A percentile compares a stretch with the other conserved stretches of the same genome.
Conservation (phyloP, 352 stramenopile genomes). For the Pythium dissotocum region DNA sequence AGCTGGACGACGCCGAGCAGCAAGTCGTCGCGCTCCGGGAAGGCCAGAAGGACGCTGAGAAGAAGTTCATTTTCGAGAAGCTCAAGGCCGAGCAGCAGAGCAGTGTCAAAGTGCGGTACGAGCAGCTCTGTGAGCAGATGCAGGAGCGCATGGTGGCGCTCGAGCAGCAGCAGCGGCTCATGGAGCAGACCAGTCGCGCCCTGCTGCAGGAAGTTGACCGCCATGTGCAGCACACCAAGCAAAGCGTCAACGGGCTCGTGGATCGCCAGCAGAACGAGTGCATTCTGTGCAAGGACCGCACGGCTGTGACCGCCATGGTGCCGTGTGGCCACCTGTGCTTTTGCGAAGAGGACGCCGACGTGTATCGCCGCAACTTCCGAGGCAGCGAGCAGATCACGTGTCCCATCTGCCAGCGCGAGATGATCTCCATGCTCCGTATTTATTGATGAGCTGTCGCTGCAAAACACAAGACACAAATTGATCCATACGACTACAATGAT, state of each 20-base stretch:
- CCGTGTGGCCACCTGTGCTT: constrained; percentile 86
- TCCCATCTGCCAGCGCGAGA: constrained; percentile 79
- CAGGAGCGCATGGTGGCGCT: constrained; percentile 62
- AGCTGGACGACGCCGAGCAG: constrained; percentile 50
- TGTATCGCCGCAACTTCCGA: constrained; percentile 54
- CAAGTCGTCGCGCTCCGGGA: constrained; percentile 41
- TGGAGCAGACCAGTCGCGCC: constrained; percentile 80
- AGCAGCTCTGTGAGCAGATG: constrained; percentile 76
- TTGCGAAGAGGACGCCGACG: constrained; percentile 77
- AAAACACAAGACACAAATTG: background rate
- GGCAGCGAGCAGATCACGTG: constrained; percentile 42
- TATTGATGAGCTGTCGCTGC: constrained; percentile 37
- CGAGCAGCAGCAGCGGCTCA: constrained; percentile 70
- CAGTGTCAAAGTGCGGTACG: constrained; percentile 72
- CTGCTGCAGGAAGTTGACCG: constrained; percentile 71
- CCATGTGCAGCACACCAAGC: constrained; percentile 71
- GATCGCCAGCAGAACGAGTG: constrained; percentile 65
- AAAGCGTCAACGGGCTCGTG: constrained; percentile 46
- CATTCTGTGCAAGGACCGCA: constrained; percentile 77
- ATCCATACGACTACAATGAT: background rate
- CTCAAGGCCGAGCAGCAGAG: constrained; percentile 72
- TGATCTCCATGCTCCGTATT: constrained; percentile 81
- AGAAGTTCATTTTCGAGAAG: constrained; percentile 71
- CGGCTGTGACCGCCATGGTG: constrained; percentile 72
- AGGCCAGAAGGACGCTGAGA: constrained; percentile 67